A percentile compares a stretch with the other conserved stretches of the same genome.
Evolutionary conservation across 305 asterid species (phyloP).

Genomic region (Solanum aculeatissimum): DNA sequence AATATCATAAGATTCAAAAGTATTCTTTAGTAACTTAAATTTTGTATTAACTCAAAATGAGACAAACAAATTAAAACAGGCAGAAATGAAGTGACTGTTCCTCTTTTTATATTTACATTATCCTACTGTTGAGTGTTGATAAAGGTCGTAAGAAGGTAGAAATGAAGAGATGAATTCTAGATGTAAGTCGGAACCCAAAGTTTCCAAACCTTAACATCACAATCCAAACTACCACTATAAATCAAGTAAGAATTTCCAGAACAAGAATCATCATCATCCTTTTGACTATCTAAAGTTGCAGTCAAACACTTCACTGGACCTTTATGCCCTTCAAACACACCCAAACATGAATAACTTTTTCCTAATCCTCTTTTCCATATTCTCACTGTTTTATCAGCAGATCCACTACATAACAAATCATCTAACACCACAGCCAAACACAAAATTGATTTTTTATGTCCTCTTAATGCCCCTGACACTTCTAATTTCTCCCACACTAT

Average conservation of each 20-base stretch:
- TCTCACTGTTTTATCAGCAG: conserved; percentile 10
- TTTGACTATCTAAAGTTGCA: conserved; percentile 17
- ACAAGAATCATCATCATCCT: background rate
- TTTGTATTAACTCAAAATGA: too few relatives aligned
- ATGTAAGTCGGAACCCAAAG: conserved; percentile 20
- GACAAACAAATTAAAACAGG: too few relatives aligned
- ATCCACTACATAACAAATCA: conserved; percentile 10
- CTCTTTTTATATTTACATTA: background rate
- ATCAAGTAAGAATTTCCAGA: conserved; percentile 28
- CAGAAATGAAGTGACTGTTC: background rate
- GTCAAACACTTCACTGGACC: conserved; percentile 79
- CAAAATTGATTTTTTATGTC: background rate
- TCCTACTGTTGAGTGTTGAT: background rate
- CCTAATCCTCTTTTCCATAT: conserved; percentile 28
- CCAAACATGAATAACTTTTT: conserved; percentile 48
- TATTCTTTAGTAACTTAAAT: too few relatives aligned
- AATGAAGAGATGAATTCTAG: background rate
- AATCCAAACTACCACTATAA: conserved; percentile 78
- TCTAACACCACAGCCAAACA: background rate
- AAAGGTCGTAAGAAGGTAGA: background rate
- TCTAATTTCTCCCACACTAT: background rate
- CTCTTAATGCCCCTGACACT: background rate
- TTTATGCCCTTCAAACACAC: conserved; percentile 55
- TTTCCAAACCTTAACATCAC: conserved; percentile 58
- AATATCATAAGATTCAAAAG: too few relatives aligned